These are phyloP conservation scores for Allodekkera sacchari DNA, from an alignment of 805 yeast genomes.

Conservation along the genomic window DNA sequence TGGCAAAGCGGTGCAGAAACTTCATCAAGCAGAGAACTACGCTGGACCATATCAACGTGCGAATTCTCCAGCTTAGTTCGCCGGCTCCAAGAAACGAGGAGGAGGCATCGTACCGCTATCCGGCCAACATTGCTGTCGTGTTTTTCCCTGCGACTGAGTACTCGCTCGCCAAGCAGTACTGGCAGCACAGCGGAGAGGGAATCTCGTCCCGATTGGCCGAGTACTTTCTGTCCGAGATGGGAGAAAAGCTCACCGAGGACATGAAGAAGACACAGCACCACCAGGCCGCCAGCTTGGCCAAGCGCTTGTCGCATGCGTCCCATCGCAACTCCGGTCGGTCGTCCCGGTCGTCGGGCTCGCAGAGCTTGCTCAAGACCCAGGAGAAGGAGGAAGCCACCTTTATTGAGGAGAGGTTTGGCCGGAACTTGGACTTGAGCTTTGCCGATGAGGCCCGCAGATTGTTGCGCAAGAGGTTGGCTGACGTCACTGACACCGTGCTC, in stretches of 20 bases:
- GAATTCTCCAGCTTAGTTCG: constrained; percentile 69
- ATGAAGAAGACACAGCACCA: constrained; percentile 10
- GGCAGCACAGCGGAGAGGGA: constrained; percentile 99
- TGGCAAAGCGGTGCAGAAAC: constrained; percentile 80
- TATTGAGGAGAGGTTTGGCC: constrained; percentile 85
- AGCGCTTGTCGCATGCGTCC: neutral
- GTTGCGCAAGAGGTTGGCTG: constrained; percentile 66
- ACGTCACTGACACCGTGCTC: constrained; percentile 26
- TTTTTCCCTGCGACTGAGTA: constrained; percentile 58
- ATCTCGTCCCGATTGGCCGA: constrained; percentile 85
- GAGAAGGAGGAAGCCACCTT: constrained; percentile 51
- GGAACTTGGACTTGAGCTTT: constrained; percentile 72
- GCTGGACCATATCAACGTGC: constrained; percentile 30
- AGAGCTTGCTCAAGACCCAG: constrained; percentile 10
- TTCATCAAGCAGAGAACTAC: constrained; percentile 46
- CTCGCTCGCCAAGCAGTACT: constrained; percentile 70
- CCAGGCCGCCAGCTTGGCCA: neutral
- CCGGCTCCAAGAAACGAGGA: constrained; percentile 53
- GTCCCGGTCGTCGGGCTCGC: constrained; percentile 20
- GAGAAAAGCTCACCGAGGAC: constrained; percentile 24
- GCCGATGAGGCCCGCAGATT: constrained; percentile 71
- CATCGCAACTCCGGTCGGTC: constrained; percentile 4
- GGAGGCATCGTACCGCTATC: constrained; percentile 52
- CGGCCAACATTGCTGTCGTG: constrained; percentile 69
- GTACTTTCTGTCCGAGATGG: constrained; percentile 62